Evolutionary conservation across 768 basidiomycete species (phyloP).

Genomic region (Pisolithus albus): DNA sequence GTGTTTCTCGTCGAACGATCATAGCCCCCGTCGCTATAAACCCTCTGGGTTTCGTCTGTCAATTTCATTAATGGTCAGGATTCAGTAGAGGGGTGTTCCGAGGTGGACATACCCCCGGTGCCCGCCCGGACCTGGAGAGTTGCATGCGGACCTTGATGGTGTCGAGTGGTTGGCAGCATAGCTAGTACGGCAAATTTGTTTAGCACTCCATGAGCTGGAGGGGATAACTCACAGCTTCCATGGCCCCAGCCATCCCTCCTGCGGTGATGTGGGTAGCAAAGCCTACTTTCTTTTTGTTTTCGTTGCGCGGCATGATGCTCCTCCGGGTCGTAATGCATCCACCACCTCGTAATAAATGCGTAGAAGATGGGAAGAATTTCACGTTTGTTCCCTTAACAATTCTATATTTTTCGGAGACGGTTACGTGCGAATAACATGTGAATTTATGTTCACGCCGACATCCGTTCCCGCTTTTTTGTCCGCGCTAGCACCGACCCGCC

Average conservation of each 20-base stretch:
- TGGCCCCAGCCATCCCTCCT: conserved; percentile 89
- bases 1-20: conserved; percentile 88
- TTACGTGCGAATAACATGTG: conserved; percentile 24
- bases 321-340: background rate
- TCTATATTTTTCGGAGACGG: background rate
- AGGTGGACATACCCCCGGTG: conserved; percentile 67
- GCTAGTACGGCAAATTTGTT: conserved; percentile 29
- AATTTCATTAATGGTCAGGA: background rate
- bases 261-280: conserved; percentile 90
- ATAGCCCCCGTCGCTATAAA: conserved; percentile 86
- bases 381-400: too few species aligned
- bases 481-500: conserved; percentile 18
- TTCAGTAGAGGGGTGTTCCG: background rate
- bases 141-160: conserved; percentile 99
- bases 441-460: conserved; percentile 12
- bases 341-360: background rate
- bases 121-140: conserved; percentile 71
- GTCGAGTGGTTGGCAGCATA: conserved; percentile 88
- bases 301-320: conserved; percentile 43
- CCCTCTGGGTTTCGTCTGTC: conserved; percentile 85
- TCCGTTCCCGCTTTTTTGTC: conserved; percentile 3
- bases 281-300: conserved; percentile 69
- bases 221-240: conserved; percentile 67
- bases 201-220: conserved; percentile 1
- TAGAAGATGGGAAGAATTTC: background rate